phyloP scores from a whole-genome alignment of 2,329 filamentous ascomycete species.

The Beauveria bassiana region DNA sequence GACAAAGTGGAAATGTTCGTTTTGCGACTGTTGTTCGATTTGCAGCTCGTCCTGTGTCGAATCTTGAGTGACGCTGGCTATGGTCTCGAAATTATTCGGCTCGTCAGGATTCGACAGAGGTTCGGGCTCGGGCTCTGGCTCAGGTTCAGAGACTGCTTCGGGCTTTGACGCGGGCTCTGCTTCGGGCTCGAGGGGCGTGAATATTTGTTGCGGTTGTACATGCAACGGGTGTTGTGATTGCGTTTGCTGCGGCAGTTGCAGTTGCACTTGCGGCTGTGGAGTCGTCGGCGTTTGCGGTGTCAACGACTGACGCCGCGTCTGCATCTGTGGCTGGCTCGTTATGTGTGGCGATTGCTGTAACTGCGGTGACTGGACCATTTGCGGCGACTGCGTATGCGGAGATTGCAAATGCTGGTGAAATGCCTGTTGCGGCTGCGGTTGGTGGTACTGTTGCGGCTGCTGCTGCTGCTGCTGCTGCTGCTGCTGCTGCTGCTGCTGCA shows the following conservation, averaged over 20 bases:
- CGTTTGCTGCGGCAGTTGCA: background rate
- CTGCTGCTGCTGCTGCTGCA: conserved; percentile 15
- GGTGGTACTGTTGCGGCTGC: conserved; percentile 13
- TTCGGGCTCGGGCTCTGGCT: background rate
- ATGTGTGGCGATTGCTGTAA: conserved; percentile 13
- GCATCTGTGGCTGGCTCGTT: conserved; percentile 15
- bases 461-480: conserved; percentile 16
- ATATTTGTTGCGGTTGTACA: conserved; percentile 6
- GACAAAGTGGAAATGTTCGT: conserved; percentile 24
- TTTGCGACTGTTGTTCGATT: conserved; percentile 5
- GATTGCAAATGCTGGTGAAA: conserved; percentile 13
- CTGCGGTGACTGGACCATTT: conserved; percentile 7
- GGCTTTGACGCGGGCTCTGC: background rate
- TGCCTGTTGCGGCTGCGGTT: conserved; percentile 13
- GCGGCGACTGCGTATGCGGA: conserved; percentile 9
- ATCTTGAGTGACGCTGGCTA: conserved; percentile 5
- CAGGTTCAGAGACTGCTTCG: background rate
- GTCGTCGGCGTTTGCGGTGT: conserved; percentile 5
- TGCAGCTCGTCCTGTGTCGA: conserved; percentile 10
- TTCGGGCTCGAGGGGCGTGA: background rate
- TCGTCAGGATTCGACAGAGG: background rate
- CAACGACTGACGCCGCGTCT: conserved; percentile 14
- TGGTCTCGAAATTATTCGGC: background rate
- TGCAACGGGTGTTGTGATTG: background rate
- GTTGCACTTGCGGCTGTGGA: background rate